A percentile compares a stretch with the other conserved stretches of the same genome.
Evolutionary conservation across 176 grass and related monocot genomes (phyloP).

Genomic region (Secale cereale): DNA sequence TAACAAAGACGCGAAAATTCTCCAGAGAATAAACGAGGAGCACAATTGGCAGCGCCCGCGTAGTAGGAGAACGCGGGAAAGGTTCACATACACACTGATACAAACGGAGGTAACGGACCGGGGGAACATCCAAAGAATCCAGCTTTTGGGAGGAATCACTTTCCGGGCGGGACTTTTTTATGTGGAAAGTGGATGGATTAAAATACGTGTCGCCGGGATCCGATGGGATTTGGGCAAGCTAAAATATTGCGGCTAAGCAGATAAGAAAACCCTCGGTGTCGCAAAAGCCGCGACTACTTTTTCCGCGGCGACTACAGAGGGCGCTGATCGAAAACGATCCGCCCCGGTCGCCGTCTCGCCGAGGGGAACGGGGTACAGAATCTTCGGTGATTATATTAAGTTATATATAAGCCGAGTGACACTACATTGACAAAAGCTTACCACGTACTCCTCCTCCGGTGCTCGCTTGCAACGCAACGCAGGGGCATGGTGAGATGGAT

Average conservation of each 20-base stretch:
- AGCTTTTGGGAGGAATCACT: slow-evolving; percentile 34
- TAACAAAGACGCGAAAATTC: neutral
- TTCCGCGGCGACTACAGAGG: neutral
- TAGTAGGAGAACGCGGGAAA: no score
- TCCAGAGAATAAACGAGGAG: no score
- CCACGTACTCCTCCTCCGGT: neutral
- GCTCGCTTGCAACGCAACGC: neutral
- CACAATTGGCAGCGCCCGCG: no score
- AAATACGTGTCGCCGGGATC: slow-evolving; percentile 18
- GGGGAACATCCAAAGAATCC: slow-evolving; percentile 41
- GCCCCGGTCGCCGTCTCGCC: slow-evolving; percentile 11
- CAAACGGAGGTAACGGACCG: neutral
- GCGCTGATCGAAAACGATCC: slow-evolving; percentile 11
- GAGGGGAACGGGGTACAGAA: slow-evolving; percentile 18
- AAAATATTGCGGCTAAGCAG: slow-evolving; percentile 6
- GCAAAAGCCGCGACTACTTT: slow-evolving; percentile 33
- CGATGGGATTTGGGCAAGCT: slow-evolving; percentile 27
- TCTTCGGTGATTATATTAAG: slow-evolving; percentile 24
- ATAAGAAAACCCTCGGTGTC: slow-evolving; percentile 1
- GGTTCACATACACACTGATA: neutral
- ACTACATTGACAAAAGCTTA: neutral
- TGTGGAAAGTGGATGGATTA: neutral
- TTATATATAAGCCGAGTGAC: neutral
- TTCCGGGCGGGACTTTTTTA: neutral
- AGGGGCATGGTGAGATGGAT: no score